Conservation (phyloP, 2,329 filamentous ascomycete species). For the Alternaria ventricosa region DNA sequence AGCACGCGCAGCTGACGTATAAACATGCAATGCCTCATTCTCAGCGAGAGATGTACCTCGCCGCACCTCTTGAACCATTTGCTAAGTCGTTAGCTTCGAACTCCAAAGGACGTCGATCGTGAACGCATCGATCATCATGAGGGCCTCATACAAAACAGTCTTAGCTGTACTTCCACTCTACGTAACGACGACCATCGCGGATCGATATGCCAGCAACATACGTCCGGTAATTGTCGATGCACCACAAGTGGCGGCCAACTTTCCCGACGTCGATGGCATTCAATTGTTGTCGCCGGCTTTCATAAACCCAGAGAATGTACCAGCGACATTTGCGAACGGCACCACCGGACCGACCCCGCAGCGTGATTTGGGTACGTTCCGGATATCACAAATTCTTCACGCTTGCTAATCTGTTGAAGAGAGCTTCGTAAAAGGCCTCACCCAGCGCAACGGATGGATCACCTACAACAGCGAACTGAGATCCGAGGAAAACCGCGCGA, state of each 20-base stretch:
- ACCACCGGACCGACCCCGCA: not conserved
- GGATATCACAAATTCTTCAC: accelerated
- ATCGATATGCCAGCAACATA: not conserved
- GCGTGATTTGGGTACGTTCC: not conserved
- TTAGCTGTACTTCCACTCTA: not conserved
- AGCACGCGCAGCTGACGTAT: not conserved
- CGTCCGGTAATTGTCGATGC: not conserved
- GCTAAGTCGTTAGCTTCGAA: not conserved
- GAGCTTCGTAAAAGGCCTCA: not conserved
- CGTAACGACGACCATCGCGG: not conserved
- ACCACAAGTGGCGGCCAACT: not conserved
- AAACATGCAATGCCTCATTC: not conserved
- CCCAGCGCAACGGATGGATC: not conserved
- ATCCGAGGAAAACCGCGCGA: not conserved
- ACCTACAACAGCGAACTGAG: not conserved
- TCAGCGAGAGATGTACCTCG: not conserved
- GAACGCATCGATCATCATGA: not conserved
- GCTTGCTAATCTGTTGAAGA: not conserved
- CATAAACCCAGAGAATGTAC: not conserved
- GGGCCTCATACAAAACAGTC: not conserved
- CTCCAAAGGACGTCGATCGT: accelerated
- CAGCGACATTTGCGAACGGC: not conserved
- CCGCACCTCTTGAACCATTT: not conserved
- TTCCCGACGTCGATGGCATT: not conserved
- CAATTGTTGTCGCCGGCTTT: not conserved